Evolutionary conservation across 2,329 filamentous ascomycete species (phyloP).

Genomic region (Ceratocystis cubensis): DNA sequence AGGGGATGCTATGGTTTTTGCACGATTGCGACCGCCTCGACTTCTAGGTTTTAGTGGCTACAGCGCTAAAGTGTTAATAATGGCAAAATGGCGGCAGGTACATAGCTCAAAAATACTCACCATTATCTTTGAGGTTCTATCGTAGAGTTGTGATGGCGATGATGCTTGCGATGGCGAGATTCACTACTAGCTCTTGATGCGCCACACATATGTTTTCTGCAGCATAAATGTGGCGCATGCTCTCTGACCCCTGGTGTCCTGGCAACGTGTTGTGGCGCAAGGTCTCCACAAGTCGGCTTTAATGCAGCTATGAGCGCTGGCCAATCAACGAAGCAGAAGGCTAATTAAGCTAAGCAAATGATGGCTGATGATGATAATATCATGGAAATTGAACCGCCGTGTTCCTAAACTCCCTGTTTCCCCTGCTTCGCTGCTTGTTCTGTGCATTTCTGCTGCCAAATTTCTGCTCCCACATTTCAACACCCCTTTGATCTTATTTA

Average conservation of each 20-base stretch:
- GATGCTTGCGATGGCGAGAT: neutral
- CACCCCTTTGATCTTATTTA: constrained; percentile 5
- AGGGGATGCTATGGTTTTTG: neutral
- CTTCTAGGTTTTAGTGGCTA: neutral
- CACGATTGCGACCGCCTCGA: neutral
- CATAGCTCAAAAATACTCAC: neutral
- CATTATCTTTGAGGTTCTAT: neutral
- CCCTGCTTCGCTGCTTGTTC: neutral
- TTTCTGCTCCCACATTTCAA: neutral
- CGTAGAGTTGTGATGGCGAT: neutral
- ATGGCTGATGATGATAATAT: constrained; percentile 5
- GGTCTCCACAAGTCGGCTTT: neutral
- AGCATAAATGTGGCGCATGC: neutral
- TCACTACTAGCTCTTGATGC: neutral
- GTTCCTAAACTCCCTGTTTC: neutral
- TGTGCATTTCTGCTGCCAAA: neutral
- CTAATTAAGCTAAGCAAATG: neutral
- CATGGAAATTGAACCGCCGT: constrained; percentile 5
- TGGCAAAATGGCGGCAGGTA: too few species aligned
- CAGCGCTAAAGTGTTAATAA: neutral
- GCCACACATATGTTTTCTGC: neutral
- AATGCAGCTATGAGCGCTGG: neutral
- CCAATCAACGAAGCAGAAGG: neutral
- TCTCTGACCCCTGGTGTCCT: neutral
- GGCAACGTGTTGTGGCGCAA: constrained; percentile 10